A percentile compares a stretch with the other conserved stretches of the same genome.
Conservation (phyloP, 148 eudicot species). For the Camellia japonica region DNA sequence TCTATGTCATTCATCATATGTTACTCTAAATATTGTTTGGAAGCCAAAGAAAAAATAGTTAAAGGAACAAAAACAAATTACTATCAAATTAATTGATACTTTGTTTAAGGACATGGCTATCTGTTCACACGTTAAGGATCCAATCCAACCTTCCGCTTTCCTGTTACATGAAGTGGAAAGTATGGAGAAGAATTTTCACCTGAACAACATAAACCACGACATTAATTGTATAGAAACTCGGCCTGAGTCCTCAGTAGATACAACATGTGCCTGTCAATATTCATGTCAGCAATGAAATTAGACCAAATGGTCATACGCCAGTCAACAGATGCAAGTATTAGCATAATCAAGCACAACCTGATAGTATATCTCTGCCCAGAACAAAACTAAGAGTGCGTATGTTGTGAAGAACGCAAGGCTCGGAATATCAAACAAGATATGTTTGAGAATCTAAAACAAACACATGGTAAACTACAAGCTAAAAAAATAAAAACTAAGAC, state of each 20-base stretch:
- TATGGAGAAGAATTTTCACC: conserved; percentile 39
- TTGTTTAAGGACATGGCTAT: too few species aligned
- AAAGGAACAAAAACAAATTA: neutral
- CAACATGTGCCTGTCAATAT: conserved; percentile 68
- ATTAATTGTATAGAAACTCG: conserved; percentile 74
- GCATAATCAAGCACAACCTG: too few species aligned
- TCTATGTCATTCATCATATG: neutral
- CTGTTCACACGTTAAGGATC: too few species aligned
- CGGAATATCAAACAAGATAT: conserved; percentile 77
- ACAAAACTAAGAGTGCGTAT: too few species aligned
- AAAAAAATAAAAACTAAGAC: neutral
- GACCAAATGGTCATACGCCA: too few species aligned
- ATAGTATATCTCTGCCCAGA: too few species aligned
- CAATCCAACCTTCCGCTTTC: too few species aligned
- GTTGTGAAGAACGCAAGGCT: too few species aligned
- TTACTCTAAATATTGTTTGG: neutral
- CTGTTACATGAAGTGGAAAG: too few species aligned
- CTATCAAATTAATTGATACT: too few species aligned
- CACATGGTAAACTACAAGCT: conserved; percentile 4
- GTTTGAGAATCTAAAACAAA: conserved; percentile 62
- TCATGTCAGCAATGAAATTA: neutral
- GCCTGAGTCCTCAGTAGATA: conserved; percentile 81
- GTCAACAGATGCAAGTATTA: too few species aligned
- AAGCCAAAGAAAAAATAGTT: neutral
- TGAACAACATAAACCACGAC: conserved; percentile 76